phyloP scores from a whole-genome alignment of 2,329 filamentous ascomycete genomes.

The Fusarium oxysporum region DNA sequence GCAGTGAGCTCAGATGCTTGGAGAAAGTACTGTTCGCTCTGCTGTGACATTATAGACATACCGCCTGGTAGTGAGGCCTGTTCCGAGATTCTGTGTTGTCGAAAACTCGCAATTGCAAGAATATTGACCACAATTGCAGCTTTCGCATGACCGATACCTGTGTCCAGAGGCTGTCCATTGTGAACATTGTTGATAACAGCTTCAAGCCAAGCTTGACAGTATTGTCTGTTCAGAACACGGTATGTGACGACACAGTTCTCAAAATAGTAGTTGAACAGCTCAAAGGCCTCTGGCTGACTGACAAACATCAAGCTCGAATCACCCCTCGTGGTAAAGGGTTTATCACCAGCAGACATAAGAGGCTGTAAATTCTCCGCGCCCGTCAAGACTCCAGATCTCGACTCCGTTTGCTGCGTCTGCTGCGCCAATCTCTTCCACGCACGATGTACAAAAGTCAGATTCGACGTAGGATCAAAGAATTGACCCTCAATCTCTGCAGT shows the following conservation, averaged over 20 bases:
- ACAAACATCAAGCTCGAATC: constrained; percentile 51
- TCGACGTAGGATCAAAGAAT: constrained; percentile 64
- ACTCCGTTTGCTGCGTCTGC: constrained; percentile 48
- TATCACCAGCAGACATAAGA: constrained; percentile 60
- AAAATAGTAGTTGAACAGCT: constrained; percentile 65
- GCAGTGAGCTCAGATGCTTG: constrained; percentile 55
- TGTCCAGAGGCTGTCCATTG: constrained; percentile 51
- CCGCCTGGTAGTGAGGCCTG: background rate
- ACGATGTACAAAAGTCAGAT: constrained; percentile 64
- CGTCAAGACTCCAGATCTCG: constrained; percentile 28
- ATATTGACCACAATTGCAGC: constrained; percentile 61
- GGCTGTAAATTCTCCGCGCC: constrained; percentile 53
- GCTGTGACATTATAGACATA: constrained; percentile 4
- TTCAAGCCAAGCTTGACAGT: constrained; percentile 61
- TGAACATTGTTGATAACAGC: constrained; percentile 54
- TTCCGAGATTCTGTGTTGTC: constrained; percentile 32
- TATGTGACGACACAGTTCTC: constrained; percentile 71
- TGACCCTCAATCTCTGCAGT: constrained; percentile 64
- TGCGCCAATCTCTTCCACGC: constrained; percentile 63
- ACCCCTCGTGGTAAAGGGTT: constrained; percentile 54
- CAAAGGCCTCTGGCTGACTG: constrained; percentile 50
- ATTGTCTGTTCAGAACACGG: constrained; percentile 66
- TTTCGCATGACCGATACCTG: constrained; percentile 56
- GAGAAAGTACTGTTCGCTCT: constrained; percentile 55
- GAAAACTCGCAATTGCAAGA: constrained; percentile 57